Evolutionary conservation across 176 grass and related monocot species (phyloP), one percentile per base, ranked within the genome.

Genomic region (Secale cereale): DNA sequence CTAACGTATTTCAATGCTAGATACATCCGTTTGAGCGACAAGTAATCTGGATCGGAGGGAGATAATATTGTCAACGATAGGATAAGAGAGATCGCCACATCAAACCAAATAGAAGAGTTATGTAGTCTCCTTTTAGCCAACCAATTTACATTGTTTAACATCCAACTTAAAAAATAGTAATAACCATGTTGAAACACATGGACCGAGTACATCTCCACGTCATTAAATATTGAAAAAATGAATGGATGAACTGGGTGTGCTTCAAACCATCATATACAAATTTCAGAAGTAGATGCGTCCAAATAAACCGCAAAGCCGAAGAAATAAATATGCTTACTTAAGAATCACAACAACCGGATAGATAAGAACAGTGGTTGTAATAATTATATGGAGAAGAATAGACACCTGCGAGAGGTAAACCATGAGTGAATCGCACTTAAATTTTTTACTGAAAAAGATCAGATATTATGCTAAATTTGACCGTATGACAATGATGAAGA

Each of bases 331-430:
- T 74, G 16, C 91, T 92, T 94, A 98, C 97, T 87, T 95, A 80
- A 98, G 89, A 94, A 95, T 98, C 39, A 98, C 91, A 72, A 89
- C 89, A 86, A 85, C 86, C 74, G 97, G 97, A 95, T 92, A 96
- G 37, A 87, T 23, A 73, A 98, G 83, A 75, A 91, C 72, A 91
- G 87, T 68, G 36, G 88, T 92, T 83, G 91, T 92, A 89, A 92
- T 80, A 68, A 96, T 62, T 74, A 96, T 82, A 86, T 96, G 88
- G 78, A 91, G 85, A 91, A 87, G 79, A 86, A 92, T 80, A 87
- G 85, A 88, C 81, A 96, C 79, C 97, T 98, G 93, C 94, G 96
- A 83, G 79, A 76, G 89, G 85, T 84, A 70, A 70, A 91, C 7
- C 81, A 88, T 65, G 59, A 75, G 74, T 13, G 0, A 17, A 41